Evolutionary conservation across 257 asterid genomes (phyloP), one percentile per base, ranked within the genome.

Genomic region (Plantago major): DNA sequence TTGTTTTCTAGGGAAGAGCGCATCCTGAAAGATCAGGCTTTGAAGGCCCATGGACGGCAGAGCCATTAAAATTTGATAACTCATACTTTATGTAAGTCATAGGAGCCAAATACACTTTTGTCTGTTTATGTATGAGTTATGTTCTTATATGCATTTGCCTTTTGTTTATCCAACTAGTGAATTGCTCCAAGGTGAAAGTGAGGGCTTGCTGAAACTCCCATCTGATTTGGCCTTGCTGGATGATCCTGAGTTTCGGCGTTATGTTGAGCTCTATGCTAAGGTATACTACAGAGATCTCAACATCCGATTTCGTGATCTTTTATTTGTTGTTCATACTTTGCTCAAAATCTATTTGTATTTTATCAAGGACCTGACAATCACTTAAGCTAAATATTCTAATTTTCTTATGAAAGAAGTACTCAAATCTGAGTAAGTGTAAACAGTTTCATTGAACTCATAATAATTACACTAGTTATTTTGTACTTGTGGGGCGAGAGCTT

Each of bases 1-100:
- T 40, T 55, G 52, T 51, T 9, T 38, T 70, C 54, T 69, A 89
- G 97, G 99, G 99, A 79, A 87, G 90, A 75, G 99, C 94, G 46
- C 95, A 93, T 80, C 95, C 95, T 61, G 99, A 93, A 74, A 87
- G 97, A 79, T 89, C 99, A 37, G 96, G 96, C 75, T 93, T 85
- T 73, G 99, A 89, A 48, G 96, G 96, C 56, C 80, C 94, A 68
- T 89, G 97, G 97, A 93, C 96, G 64, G 71, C 69, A 70, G 97
- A 93, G 71, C 97, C 96, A 11, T 74, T 87, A 74, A 89, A 85
- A 77, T 93, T 93, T 72, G 99, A 93, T 74, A 93, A 89, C 71
- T 87, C 95, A 60, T 93, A 93, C 68, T 93, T 87, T 64, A 76
- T 56, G 99, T 84, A 82, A 76, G 95, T 62, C 75, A 44, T 72